These are phyloP conservation scores for Quercus robur DNA, from an alignment of 306 rosid species.

Conservation along the genomic window DNA sequence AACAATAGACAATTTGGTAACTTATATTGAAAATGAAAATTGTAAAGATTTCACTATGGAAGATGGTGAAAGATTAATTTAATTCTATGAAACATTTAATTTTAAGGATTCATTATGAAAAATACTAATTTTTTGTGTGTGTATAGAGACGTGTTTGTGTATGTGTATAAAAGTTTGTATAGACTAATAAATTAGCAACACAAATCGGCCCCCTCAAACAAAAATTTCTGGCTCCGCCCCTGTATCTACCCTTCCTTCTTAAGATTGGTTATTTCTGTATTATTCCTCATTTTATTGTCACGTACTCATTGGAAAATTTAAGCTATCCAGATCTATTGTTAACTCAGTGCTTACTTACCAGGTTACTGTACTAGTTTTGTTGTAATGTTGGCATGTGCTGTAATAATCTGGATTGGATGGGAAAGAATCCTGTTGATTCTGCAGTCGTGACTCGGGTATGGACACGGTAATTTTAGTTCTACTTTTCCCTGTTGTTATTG, in stretches of 20 bases:
- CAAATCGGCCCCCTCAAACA: no score
- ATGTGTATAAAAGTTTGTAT: no score
- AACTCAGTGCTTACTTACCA: slow-evolving; percentile 36
- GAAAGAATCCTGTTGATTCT: slow-evolving; percentile 67
- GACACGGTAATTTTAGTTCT: slow-evolving; percentile 10
- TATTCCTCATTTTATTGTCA: slow-evolving; percentile 3
- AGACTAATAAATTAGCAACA: no score
- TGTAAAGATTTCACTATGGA: no score
- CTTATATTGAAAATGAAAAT: no score
- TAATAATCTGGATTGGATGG: slow-evolving; percentile 74
- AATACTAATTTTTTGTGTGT: no score
- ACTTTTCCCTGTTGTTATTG: slow-evolving; percentile 8
- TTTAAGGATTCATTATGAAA: no score
- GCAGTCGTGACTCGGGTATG: slow-evolving; percentile 73
- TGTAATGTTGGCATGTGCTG: slow-evolving; percentile 62
- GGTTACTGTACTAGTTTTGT: slow-evolving; percentile 59
- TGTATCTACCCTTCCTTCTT: slow-evolving; percentile 4
- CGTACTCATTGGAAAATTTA: not conserved
- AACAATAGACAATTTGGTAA: no score
- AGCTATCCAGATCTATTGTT: slow-evolving; percentile 20
- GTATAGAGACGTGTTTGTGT: no score
- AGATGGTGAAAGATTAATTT: no score
- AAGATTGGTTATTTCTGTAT: not conserved
- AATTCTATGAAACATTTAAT: no score
- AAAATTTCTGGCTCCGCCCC: no score